Conservation (phyloP, 2,329 filamentous ascomycete species). For the Cercospora berteroae region DNA sequence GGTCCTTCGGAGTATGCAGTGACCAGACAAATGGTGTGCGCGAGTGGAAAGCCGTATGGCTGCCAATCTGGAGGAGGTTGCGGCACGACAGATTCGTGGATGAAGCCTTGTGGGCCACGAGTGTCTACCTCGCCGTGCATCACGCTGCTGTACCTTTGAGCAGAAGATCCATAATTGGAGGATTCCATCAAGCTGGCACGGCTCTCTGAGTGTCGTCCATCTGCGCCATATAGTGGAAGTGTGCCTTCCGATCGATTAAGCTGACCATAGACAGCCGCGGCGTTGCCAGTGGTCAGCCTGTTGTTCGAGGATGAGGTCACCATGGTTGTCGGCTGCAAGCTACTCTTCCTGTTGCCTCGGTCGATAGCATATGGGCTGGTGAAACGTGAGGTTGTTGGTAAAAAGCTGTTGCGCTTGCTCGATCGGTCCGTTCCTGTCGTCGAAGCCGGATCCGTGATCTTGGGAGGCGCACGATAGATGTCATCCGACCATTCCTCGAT, state of each 20-base stretch:
- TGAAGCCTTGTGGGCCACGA: constrained; percentile 85
- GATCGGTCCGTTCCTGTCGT: constrained; percentile 59
- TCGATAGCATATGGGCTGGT: constrained; percentile 84
- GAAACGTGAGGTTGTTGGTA: constrained; percentile 92
- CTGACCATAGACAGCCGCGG: constrained; percentile 67
- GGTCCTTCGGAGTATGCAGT: constrained; percentile 97
- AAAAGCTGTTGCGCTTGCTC: constrained; percentile 81
- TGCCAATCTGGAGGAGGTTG: constrained; percentile 97
- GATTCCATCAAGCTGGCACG: constrained; percentile 47
- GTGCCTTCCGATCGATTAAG: constrained; percentile 58
- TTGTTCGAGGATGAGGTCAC: constrained; percentile 79
- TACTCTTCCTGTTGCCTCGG: constrained; percentile 52
- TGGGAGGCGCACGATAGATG: constrained; percentile 87
- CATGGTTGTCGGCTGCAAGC: constrained; percentile 81
- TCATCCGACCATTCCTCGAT: constrained; percentile 98
- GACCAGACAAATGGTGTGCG: constrained; percentile 89
- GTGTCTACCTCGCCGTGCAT: constrained; percentile 62
- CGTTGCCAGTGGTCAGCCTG: constrained; percentile 60
- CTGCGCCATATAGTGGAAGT: constrained; percentile 40
- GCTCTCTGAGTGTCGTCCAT: constrained; percentile 19
- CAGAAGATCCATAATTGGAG: constrained; percentile 32
- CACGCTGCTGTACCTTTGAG: constrained; percentile 52
- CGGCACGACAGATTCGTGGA: constrained; percentile 91
- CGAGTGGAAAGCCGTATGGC: constrained; percentile 91
- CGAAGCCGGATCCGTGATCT: constrained; percentile 68